phyloP scores from a whole-genome alignment of 225 moss, liverwort and hornwort species.

The Polytrichum formosum region DNA sequence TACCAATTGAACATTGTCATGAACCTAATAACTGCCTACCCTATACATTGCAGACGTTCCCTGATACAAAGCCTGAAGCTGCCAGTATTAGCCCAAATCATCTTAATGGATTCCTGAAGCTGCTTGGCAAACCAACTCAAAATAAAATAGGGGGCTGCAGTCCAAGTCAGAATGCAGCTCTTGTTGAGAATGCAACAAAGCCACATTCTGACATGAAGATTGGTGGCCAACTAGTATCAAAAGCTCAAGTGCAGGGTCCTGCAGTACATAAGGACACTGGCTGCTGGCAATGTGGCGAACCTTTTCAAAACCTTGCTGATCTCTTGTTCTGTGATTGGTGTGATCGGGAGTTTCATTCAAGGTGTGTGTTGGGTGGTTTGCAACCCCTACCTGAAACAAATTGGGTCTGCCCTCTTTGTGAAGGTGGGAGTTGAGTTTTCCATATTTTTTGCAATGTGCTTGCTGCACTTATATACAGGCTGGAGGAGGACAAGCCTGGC shows the following conservation, averaged over 20 bases:
- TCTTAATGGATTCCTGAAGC: not conserved
- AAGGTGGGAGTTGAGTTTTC: not conserved
- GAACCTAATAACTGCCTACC: not conserved
- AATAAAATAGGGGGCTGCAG: no score
- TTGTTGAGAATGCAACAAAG: no score
- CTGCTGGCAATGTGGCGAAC: not conserved
- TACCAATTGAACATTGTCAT: not conserved
- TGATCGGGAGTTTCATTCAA: not conserved
- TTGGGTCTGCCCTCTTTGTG: slow-evolving; percentile 6
- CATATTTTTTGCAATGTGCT: not conserved
- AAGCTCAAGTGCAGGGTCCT: not conserved
- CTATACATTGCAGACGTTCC: not conserved
- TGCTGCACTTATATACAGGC: no score
- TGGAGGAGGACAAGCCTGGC: no score
- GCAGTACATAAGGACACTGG: not conserved
- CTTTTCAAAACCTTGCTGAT: not conserved
- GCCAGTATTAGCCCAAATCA: not conserved
- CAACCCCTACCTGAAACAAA: not conserved
- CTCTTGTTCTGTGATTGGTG: slow-evolving; percentile 7
- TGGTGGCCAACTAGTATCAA: not conserved
- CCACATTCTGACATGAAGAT: no score
- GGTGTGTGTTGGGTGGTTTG: not conserved
- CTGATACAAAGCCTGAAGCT: no score
- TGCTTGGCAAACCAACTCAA: no score
- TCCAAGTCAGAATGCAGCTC: no score